Evolutionary conservation across 164 flowering plant genomes (phyloP).

Genomic region (Chimonanthus praecox): DNA sequence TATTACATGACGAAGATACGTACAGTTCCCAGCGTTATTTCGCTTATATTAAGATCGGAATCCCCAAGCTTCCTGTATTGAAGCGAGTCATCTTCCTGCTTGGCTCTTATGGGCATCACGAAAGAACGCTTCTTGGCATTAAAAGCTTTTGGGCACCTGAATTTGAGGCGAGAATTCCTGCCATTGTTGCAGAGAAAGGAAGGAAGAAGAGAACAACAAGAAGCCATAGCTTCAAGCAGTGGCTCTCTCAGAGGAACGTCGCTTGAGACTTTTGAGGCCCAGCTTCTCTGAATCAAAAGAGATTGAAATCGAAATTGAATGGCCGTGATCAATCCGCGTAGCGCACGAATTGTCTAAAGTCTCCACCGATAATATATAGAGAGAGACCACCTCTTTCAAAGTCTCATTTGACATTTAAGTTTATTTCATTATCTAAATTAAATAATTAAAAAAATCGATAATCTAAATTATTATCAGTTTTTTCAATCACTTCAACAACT

Average conservation of each 20-base stretch:
- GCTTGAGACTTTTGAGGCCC: too few species aligned
- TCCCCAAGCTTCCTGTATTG: conserved; percentile 78
- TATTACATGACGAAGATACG: not conserved
- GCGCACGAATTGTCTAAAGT: too few species aligned
- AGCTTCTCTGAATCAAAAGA: too few species aligned
- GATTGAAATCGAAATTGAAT: too few species aligned
- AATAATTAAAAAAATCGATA: too few species aligned
- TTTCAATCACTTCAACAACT: too few species aligned
- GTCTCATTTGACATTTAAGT: too few species aligned
- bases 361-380: too few species aligned
- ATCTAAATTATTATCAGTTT: too few species aligned
- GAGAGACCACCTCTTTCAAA: too few species aligned
- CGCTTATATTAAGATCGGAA: conserved; percentile 79
- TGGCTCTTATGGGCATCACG: conserved; percentile 22
- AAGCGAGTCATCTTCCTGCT: conserved; percentile 30
- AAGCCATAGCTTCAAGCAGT: conserved; percentile 14
- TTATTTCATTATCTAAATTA: too few species aligned
- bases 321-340: too few species aligned
- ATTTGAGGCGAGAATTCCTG: conserved; percentile 14
- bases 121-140: not conserved
- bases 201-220: conserved; percentile 1
- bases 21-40: conserved; percentile 87
- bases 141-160: conserved; percentile 1
- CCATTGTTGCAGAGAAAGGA: conserved; percentile 14
- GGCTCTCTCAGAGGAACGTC: not conserved